phyloP scores from a whole-genome alignment of 2,329 filamentous ascomycete genomes.

The Aspergillus chevalieri region DNA sequence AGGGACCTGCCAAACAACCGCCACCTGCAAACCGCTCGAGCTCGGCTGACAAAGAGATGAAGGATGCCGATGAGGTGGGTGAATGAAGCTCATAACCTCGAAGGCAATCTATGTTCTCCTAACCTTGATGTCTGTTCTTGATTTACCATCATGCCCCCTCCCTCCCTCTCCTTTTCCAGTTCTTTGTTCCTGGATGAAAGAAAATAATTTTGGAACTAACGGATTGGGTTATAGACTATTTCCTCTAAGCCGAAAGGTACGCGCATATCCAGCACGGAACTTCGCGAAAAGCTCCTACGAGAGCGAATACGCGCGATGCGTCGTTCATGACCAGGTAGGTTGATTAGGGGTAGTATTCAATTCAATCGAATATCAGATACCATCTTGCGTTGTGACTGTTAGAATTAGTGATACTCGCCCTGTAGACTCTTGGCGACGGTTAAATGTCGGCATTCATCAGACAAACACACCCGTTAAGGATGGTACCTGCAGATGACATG shows the following conservation, averaged over 20 bases:
- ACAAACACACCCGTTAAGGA: too few species aligned
- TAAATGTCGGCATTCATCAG: too few species aligned
- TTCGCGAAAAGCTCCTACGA: slow-evolving; percentile 33
- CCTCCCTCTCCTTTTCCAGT: background rate
- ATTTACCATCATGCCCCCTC: background rate
- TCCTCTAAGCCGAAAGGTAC: slow-evolving; percentile 7
- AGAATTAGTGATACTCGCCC: too few species aligned
- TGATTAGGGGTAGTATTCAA: background rate
- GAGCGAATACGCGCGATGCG: slow-evolving; percentile 33
- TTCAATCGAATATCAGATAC: background rate
- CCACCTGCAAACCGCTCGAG: slow-evolving; percentile 11
- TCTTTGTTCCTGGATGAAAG: background rate
- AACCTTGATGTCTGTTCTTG: slow-evolving; percentile 5
- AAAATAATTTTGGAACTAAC: slow-evolving; percentile 11
- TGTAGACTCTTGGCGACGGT: too few species aligned
- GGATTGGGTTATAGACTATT: slow-evolving; percentile 7
- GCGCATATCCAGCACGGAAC: slow-evolving; percentile 26
- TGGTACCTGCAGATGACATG: too few species aligned
- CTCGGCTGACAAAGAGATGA: slow-evolving; percentile 15
- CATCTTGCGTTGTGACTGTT: too few species aligned
- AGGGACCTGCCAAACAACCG: slow-evolving; percentile 19
- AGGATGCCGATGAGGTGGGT: slow-evolving; percentile 28
- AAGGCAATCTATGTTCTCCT: background rate
- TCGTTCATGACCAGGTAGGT: slow-evolving; percentile 21
- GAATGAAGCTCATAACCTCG: slow-evolving; percentile 12